Conservation (phyloP, 2,329 filamentous ascomycete genomes). For the Pseudogymnoascus sp. region DNA sequence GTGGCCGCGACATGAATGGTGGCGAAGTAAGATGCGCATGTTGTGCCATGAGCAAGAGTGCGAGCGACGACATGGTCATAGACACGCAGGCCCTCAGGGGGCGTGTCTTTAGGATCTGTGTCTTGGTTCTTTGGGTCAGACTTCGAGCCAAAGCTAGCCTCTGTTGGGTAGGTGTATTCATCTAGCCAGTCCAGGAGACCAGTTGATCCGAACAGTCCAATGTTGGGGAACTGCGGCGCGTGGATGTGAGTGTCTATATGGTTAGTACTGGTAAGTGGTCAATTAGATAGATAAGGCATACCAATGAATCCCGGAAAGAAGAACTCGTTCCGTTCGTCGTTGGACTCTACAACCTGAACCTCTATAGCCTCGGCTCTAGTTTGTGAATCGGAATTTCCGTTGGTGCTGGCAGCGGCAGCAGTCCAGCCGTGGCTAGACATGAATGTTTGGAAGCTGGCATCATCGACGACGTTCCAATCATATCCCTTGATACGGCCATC, state of each 20-base stretch:
- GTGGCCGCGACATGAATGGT: constrained; percentile 81
- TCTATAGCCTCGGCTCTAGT: background rate
- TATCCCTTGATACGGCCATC: background rate
- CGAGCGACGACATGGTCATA: constrained; percentile 73
- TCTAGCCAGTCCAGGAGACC: constrained; percentile 53
- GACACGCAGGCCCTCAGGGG: constrained; percentile 52
- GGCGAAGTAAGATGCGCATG: constrained; percentile 89
- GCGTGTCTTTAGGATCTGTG: constrained; percentile 31
- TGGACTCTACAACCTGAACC: background rate
- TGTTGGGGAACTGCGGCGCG: constrained; percentile 50
- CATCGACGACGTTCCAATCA: background rate
- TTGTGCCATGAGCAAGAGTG: constrained; percentile 84
- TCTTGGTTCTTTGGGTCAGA: background rate
- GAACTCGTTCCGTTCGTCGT: constrained; percentile 42
- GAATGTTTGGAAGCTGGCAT: background rate
- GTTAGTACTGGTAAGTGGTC: background rate
- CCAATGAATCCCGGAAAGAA: constrained; percentile 81
- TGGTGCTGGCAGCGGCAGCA: background rate
- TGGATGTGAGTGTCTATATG: constrained; percentile 58
- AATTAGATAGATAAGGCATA: constrained; percentile 30
- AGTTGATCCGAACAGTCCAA: constrained; percentile 20
- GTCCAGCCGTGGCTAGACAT: background rate
- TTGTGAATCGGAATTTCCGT: background rate
- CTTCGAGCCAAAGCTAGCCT: constrained; percentile 45
- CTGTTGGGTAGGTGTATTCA: constrained; percentile 56